Conservation (phyloP, 148 eudicot genomes). For the Amaranthus cruentus region DNA sequence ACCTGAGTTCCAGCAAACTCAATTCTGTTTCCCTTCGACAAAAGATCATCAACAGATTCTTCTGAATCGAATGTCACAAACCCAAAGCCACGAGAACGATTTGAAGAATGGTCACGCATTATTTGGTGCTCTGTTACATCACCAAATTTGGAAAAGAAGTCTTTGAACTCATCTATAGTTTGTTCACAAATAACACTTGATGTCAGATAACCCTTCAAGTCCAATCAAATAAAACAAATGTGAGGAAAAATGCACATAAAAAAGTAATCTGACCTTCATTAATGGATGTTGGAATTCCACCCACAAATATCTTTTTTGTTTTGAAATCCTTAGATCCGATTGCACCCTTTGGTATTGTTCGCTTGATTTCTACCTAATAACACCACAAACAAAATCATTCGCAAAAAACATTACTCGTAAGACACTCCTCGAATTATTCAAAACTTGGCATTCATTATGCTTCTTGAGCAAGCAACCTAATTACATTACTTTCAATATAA, state of each 20-base stretch:
- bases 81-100: conserved; percentile 64
- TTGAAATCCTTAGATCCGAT: conserved; percentile 49
- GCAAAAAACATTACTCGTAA: background rate
- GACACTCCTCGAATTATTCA: background rate
- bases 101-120: conserved; percentile 52
- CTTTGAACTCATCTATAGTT: conserved; percentile 49
- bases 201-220: background rate
- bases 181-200: background rate
- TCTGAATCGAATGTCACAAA: conserved; percentile 52
- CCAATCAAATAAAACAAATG: background rate
- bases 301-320: conserved; percentile 57
- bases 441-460: background rate
- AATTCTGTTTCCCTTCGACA: conserved; percentile 50
- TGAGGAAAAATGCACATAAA: background rate
- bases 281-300: conserved; percentile 56
- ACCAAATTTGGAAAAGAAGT: conserved; percentile 51
- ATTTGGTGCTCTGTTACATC: conserved; percentile 52
- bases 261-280: conserved; percentile 37
- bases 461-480: background rate
- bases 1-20: conserved; percentile 66
- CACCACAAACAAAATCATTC: conserved; percentile 4
- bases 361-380: conserved; percentile 56
- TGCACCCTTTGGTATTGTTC: conserved; percentile 58
- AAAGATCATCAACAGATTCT: conserved; percentile 51
- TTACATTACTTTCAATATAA: too few relatives aligned